phyloP scores from a whole-genome alignment of 495 filamentous ascomycete genomes.

The Neurospora tetraspora region DNA sequence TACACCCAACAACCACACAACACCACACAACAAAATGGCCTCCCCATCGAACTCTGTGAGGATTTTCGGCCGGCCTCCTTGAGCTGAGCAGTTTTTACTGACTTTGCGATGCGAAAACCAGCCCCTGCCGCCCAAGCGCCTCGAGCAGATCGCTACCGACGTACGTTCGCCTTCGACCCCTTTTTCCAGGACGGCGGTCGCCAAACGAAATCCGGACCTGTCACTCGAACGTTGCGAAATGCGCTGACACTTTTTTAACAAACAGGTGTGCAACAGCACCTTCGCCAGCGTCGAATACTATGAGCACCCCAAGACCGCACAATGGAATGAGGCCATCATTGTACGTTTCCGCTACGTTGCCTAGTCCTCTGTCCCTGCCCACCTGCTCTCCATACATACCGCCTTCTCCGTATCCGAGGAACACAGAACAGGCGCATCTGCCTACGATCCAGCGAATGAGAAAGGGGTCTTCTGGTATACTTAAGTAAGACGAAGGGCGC shows the following conservation, averaged over 20 bases:
- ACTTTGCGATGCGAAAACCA: slow-evolving; percentile 20
- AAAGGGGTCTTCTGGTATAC: neutral
- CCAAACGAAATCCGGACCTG: neutral
- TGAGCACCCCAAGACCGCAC: slow-evolving; percentile 65
- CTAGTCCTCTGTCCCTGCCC: neutral
- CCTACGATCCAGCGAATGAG: neutral
- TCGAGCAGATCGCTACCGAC: slow-evolving; percentile 74
- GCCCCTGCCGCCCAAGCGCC: slow-evolving; percentile 66
- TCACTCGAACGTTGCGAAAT: neutral
- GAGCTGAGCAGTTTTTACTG: neutral
- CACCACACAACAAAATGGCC: slow-evolving; percentile 15
- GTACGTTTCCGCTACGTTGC: slow-evolving; percentile 39
- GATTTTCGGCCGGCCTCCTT: neutral
- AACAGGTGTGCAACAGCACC: slow-evolving; percentile 72
- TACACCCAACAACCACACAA: slow-evolving; percentile 1
- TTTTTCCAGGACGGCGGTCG: neutral
- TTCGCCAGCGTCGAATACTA: slow-evolving; percentile 64
- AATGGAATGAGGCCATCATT: slow-evolving; percentile 89
- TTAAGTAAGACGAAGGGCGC: neutral
- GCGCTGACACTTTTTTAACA: slow-evolving; percentile 14
- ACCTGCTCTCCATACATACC: neutral
- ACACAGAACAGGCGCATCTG: neutral
- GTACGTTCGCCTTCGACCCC: slow-evolving; percentile 38
- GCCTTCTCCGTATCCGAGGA: neutral
- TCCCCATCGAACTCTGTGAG: slow-evolving; percentile 21